Evolutionary conservation across 2,329 filamentous ascomycete species (phyloP), one percentile per base, ranked within the genome.

Genomic region (Pseudogymnoascus sp.): DNA sequence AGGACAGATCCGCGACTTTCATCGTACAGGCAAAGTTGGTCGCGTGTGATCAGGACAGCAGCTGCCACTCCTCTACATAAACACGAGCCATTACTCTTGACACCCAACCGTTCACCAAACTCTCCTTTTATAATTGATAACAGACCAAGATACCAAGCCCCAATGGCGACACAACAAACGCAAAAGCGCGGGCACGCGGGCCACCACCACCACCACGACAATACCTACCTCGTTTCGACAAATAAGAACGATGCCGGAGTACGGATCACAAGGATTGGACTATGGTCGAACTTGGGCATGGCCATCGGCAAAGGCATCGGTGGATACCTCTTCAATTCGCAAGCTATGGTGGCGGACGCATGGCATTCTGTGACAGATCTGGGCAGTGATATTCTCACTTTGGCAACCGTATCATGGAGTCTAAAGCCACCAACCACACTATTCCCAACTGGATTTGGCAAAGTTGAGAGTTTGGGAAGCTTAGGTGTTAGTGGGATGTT

Each of bases 351-450:
- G 62, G 92, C 94, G 70, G 94, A 99, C 73, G 94, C 90, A 60
- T 92, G 95, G 76, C 94, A 99, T 76, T 92, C 91, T 68, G 81
- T 97, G 66, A 95, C 92, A 56, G 94, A 99, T 74, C 82, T 99
- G 60, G 90, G 95, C 62, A 96, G 92, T 59, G 94, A 99, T 73
- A 81, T 99, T 67, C 84, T 96, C 72, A 99, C 94, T 0, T 81
- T 99, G 18, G 89, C 90, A 13, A 99, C 94, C 8, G 92, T 99
- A 52, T 92, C 92, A 18, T 96, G 89, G 85, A 95, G 92, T 62
- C 76, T 97, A 62, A 90, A 88, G 68, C 86, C 90, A 5, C 91
- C 94, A 0, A 90, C 89, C 9, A 81, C 88, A 59, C 82, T 82
- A 38, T 99, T 96, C 71, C 94, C 94, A 2, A 84, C 85, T 68